Base-by-base conservation (phyloP, 148 eudicot genomes). In the Talinum fruticosum region DNA sequence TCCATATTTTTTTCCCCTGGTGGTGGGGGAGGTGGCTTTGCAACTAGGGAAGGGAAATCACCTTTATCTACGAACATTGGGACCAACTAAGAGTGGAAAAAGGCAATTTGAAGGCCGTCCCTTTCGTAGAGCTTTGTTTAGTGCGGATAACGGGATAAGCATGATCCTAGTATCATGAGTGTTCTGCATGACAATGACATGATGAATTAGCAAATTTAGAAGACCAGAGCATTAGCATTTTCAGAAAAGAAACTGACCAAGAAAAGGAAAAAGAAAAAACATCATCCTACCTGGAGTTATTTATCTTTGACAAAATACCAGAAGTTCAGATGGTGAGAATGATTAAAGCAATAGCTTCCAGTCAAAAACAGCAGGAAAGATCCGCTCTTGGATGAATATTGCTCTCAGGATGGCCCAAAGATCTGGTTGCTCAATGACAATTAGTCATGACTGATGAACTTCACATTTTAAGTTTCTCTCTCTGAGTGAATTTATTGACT, bases 261-360 rank as follows among this genome's bases (percentile, higher is more conserved):
- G 26, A 32, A 78, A 59, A 26, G 19, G 57, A 29, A 29, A 24
- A 14, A 45, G 45, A 32, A 6, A 33, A 34, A 77, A 32, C 65
- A 66, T 49, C 36, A 30, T 47, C 32, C 10, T 47, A 69, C 80
- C 73, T n/a, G 13, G 2, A 51, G 35, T 36, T 53, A 24, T 24
- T 49, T n/a, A 3, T 34, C n/a, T 62, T 15, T 72, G 72, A 72
- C 54, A 66, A 41, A 34, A 71, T 21, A 71, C 44, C 61, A 61
- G 67, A 61, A 41, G 61, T 71, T n/a, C 70, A 72, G 61, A 71
- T 41, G 69, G 24, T 57, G 16, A 71, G 59, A 71, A 35, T 65
- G 57, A 33, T 71, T n/a, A 36, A 47, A 47, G 30, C 47, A n/a
- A n/a, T 53, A 2, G 36, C 64, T 41, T 64, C 53, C 29, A 47